Evolutionary conservation across 2,329 filamentous ascomycete species (phyloP), one percentile per base, ranked within the genome.

Genomic region (Plectosphaerella sp.): DNA sequence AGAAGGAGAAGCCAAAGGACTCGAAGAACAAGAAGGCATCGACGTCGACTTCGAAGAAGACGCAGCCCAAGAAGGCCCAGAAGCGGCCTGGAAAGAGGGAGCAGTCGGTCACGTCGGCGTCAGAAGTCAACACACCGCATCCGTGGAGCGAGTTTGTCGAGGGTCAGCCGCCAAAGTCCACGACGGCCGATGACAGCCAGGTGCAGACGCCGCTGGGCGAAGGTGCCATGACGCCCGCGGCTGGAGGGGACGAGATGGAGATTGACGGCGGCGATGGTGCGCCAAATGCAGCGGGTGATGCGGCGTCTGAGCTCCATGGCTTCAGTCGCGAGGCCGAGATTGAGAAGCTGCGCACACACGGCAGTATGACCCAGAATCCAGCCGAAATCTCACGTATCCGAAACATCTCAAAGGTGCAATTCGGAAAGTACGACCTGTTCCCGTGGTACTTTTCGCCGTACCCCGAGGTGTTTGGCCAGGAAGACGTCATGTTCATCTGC

Each of bases 391-490:
- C 93, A 22, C 88, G 95, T 50, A 96, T 99, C 51, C 87, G 94
- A 63, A 99, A 99, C 66, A 85, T 99, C 59, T 90, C 89, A 51
- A 92, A 88, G 59, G 87, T 99, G 4, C 93, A 97, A 67, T 97
- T 99, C 77, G 95, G 94, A 45, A 85, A 87, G 61, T 88, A 86
- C 66, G 91, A 97, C 62, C 83, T 99, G 43, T 95, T 96, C 67
- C 94, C 94, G 0, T 99, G 94, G 94, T 99, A 99, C 70, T 99
- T 99, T 73, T 96, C 91, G 5, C 94, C 94, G 0, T 99, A 99
- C 63, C 94, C 94, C 0, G 88, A 95, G 64, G 78, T 86, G 3
- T 97, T 96, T 67, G 87, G 87, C 20, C 88, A 94, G 60, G 88
- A 88, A 60, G 94, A 99, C 60, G 80, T 94, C 58, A 89, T 97